These are phyloP conservation scores for Nigrospora sphaerica DNA, from an alignment of 2,329 filamentous ascomycete genomes.

Conservation along the genomic window DNA sequence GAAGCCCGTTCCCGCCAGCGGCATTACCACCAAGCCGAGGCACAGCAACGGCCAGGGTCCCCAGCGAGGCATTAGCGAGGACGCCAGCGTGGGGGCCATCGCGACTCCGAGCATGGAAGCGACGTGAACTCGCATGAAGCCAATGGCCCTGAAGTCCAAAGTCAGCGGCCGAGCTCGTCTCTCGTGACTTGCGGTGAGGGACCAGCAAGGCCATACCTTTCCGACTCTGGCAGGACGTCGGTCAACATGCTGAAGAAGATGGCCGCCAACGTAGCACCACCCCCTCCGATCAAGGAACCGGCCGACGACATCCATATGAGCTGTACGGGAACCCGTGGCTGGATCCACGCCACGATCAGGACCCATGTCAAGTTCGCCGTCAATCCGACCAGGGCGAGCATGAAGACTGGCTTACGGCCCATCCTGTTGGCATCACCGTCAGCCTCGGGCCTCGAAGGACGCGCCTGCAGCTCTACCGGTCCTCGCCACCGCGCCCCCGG, in stretches of 20 bases:
- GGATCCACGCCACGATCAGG: conserved; percentile 23
- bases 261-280: conserved; percentile 21
- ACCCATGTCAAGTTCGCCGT: conserved; percentile 16
- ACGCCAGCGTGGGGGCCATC: conserved; percentile 15
- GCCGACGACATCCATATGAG: conserved; percentile 25
- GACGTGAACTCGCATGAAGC: conserved; percentile 44
- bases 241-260: conserved; percentile 27
- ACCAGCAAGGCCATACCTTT: conserved; percentile 16
- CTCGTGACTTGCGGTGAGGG: too few species aligned
- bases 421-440: conserved; percentile 13
- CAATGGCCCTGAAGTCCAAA: conserved; percentile 20
- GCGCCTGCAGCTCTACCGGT: too few species aligned
- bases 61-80: conserved; percentile 17
- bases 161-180: too few species aligned
- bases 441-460: not conserved
- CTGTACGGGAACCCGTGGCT: conserved; percentile 22
- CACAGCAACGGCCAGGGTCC: conserved; percentile 18
- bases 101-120: conserved; percentile 38
- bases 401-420: conserved; percentile 27
- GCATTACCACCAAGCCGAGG: conserved; percentile 12
- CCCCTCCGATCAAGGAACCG: conserved; percentile 26
- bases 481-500: too few species aligned
- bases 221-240: conserved; percentile 25
- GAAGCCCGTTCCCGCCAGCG: conserved; percentile 10
- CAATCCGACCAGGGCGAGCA: conserved; percentile 22